Evolutionary conservation across 352 stramenopile genomes (phyloP), one percentile per base, ranked within the genome.

Genomic region (Globisporangium uncinulatum): DNA sequence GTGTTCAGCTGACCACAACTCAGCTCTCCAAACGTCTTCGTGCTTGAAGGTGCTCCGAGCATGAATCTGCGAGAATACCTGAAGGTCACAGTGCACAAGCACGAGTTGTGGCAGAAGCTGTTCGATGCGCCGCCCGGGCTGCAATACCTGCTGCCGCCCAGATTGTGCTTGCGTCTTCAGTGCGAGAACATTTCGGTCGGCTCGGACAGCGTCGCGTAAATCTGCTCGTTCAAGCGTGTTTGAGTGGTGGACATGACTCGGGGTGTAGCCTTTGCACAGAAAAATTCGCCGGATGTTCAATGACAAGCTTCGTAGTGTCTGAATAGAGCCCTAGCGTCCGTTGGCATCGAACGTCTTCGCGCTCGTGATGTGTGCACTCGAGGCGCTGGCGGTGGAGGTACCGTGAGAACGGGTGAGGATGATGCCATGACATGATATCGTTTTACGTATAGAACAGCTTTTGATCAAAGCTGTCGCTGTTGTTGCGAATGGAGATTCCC

Each of bases 121-220:
- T 43, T 48, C 14, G 61, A 63, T 21, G 52, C 44, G 0, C 41
- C 36, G 15, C 51, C 51, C 20, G 81, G 74, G 4, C 56, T 91
- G 10, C 24, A 52, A 31, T 87, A 78, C 57, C 6, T 63, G 9
- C 14, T 51, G 20, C 29, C 52, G 15, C 49, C 41, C 31, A 39
- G 43, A 14, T 63, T 8, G 9, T 53, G 6, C 17, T 47, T 2
- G 17, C 1, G 4, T 4, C 50, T 58, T 48, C 54, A 19, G 9
- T 60, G 44, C 20, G 36, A 48, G 7, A 17, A 47, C 36, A 39
- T 54, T 17, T 60, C 32, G 36, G 13, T 60, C 15, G 44, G 54
- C 32, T 24, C 32, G 15, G 36, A 58, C 42, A 29, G 41, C n/a
- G 34, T 52, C 9, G 41, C 43, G 6, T 53, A 57, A 24, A 49